Conservation (phyloP, 2,329 filamentous ascomycete genomes). For the Fusarium compactum region DNA sequence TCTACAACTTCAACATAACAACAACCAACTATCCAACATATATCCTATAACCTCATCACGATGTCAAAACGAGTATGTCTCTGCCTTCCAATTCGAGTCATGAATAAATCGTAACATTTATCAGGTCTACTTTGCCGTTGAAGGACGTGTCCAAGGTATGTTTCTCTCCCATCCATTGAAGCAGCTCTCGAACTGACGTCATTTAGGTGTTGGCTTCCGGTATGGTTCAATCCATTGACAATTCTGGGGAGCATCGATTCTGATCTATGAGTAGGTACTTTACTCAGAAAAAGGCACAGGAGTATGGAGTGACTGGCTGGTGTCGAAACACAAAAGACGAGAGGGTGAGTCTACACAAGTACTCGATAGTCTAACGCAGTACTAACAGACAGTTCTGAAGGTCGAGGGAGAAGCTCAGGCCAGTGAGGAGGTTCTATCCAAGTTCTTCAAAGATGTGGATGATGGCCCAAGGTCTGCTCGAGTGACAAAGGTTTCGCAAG, state of each 20-base stretch:
- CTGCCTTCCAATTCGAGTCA: not conserved
- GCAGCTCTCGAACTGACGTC: slow-evolving; percentile 45
- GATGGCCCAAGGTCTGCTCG: slow-evolving; percentile 78
- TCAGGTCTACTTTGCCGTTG: slow-evolving; percentile 72
- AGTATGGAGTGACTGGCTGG: slow-evolving; percentile 69
- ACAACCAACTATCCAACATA: not conserved
- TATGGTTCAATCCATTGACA: slow-evolving; percentile 40
- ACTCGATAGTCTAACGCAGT: not conserved
- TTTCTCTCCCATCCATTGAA: not conserved
- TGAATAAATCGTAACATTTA: not conserved
- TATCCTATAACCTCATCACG: slow-evolving; percentile 3
- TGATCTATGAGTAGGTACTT: slow-evolving; percentile 60
- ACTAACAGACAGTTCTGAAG: slow-evolving; percentile 58
- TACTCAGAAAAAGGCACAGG: slow-evolving; percentile 63
- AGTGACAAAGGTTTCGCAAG: slow-evolving; percentile 80
- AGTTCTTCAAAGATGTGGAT: slow-evolving; percentile 80
- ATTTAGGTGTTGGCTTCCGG: slow-evolving; percentile 68
- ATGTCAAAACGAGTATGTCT: slow-evolving; percentile 55
- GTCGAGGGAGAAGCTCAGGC: slow-evolving; percentile 93
- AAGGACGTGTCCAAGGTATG: slow-evolving; percentile 78
- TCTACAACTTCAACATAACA: not conserved
- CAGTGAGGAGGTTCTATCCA: slow-evolving; percentile 70
- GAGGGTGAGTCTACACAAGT: slow-evolving; percentile 56
- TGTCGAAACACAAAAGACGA: slow-evolving; percentile 69
- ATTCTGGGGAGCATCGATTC: not conserved